Evolutionary conservation across 2,329 filamentous ascomycete species (phyloP), one percentile per base, ranked within the genome.

Genomic region (Myriosclerotinia curreyana): DNA sequence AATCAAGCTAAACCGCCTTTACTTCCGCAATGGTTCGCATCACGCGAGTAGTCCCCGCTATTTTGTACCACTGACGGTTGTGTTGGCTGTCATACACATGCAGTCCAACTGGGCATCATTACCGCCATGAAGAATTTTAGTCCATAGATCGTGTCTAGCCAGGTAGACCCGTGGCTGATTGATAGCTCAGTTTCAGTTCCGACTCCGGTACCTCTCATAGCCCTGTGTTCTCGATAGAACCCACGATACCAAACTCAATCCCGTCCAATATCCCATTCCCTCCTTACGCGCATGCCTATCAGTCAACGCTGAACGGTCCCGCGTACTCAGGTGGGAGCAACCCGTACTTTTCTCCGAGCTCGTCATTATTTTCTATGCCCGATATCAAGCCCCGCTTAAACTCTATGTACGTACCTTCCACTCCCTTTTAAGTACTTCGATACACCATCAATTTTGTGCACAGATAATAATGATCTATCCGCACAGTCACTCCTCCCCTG

Each of bases 181-280:
- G 67, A 72, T 70, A 68, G 60, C 59, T 71, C 68, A 75, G 74
- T 70, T 75, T 71, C 67, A 68, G 61, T 64, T 66, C 71, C 52
- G 74, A 75, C 52, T 65, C 72, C 64, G 72, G 71, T 67, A 72
- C 68, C 53, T 70, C 70, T 50, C 71, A 74, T 44, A 74, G 70
- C 69, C 70, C 74, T 71, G 71, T 73, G 60, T 75, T 74, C 66
- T 73, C 72, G 15, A 69, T 72, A 60, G 73, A 74, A 65, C 69
- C 70, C 44, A 65, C 69, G 60, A 66, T 71, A 68, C 71, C 72
- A 64, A 72, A 67, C 62, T 66, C 68, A 60, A 69, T 69, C 28
- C 68, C 70, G 52, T 70, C 72, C 58, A 71, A 71, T 36, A 69
- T 74, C 66, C 58, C 69, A 34, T 74, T 70, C 56, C 67, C 71